phyloP scores from a whole-genome alignment of 768 basidiomycete species.

The Clathrus columnatus region DNA sequence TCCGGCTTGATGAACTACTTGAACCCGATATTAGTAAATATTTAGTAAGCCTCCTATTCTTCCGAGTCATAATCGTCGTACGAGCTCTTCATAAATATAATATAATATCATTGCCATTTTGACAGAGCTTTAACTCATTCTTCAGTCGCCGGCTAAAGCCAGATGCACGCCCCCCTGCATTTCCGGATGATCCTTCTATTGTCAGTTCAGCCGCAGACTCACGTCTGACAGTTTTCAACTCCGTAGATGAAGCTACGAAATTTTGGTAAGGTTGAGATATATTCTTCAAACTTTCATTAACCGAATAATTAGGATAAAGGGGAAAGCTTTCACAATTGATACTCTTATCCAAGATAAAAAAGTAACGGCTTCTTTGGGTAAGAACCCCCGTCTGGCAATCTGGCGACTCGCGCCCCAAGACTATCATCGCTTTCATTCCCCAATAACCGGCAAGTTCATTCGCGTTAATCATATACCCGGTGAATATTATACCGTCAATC shows the following conservation, averaged over 20 bases:
- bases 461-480: constrained; percentile 1
- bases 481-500: constrained; percentile 42
- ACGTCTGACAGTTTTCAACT: constrained; percentile 59
- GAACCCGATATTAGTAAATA: constrained; percentile 56
- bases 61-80: background rate
- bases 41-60: constrained; percentile 18
- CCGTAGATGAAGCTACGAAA: constrained; percentile 47
- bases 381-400: constrained; percentile 40
- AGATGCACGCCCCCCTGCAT: constrained; percentile 52
- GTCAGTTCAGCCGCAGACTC: constrained; percentile 67
- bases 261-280: constrained; percentile 46
- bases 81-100: background rate
- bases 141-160: constrained; percentile 43
- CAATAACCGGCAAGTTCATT: constrained; percentile 32
- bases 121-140: constrained; percentile 28
- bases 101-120: background rate
- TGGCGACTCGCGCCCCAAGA: constrained; percentile 77
- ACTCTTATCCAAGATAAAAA: constrained; percentile 41
- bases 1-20: constrained; percentile 56
- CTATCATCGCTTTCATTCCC: constrained; percentile 75
- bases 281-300: background rate
- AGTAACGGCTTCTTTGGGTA: constrained; percentile 22
- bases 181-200: constrained; percentile 39
- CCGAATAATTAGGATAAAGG: constrained; percentile 49
- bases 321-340: constrained; percentile 58